These are phyloP conservation scores for Fraxinus sp. DNA, from an alignment of 305 asterid genomes.

Conservation along the genomic window DNA sequence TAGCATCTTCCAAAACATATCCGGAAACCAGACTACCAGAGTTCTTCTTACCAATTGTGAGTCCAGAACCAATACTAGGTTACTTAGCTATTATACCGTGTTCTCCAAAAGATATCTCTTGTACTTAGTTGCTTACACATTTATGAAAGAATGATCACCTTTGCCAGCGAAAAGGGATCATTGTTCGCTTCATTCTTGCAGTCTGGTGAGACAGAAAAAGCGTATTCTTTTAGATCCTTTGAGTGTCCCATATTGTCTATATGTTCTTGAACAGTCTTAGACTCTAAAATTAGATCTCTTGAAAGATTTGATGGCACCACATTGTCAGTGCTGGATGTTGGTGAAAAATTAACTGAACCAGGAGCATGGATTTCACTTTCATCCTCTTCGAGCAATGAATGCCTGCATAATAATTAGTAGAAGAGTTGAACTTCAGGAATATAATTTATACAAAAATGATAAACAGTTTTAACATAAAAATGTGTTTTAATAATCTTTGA, in stretches of 20 bases:
- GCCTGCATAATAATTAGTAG: conserved; percentile 30
- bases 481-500: not conserved
- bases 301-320: conserved; percentile 21
- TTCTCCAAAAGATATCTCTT: not conserved
- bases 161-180: conserved; percentile 19
- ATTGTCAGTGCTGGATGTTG: conserved; percentile 30
- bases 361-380: conserved; percentile 22
- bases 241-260: conserved; percentile 12
- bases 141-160: conserved; percentile 29
- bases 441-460: not conserved
- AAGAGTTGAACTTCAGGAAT: not conserved
- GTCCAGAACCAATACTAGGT: not conserved
- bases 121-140: not conserved
- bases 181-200: conserved; percentile 11
- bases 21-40: not conserved
- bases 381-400: conserved; percentile 35
- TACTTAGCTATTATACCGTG: not conserved
- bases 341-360: conserved; percentile 24
- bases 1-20: not conserved
- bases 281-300: conserved; percentile 7
- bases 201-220: conserved; percentile 16
- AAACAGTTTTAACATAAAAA: not conserved
- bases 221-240: not conserved
- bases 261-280: conserved; percentile 24
- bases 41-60: not conserved